Percentiles rank a stretch among this genome's conserved stretches.
Conservation (phyloP, 2,329 filamentous ascomycete species). For the Rasamsonia emersonii region DNA sequence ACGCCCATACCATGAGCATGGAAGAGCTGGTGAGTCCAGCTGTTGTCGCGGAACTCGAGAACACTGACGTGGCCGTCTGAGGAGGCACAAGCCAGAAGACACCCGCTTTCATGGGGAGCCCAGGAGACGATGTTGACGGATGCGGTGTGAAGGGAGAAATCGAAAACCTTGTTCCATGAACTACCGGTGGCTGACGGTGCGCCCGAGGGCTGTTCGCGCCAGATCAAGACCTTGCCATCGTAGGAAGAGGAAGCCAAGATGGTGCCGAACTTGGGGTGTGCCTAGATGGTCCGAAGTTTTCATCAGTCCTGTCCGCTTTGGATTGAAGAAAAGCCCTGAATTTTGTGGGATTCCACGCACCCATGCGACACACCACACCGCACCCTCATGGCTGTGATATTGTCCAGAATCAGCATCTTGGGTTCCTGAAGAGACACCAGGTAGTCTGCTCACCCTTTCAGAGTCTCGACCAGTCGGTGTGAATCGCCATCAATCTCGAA, state of each 20-base stretch:
- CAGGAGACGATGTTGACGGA: constrained; percentile 95
- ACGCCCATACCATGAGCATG: constrained; percentile 87
- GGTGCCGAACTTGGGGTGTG: constrained; percentile 96
- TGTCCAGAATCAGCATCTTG: constrained; percentile 7
- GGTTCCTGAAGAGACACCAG: constrained; percentile 1
- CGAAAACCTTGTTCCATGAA: constrained; percentile 79
- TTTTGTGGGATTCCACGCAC: constrained; percentile 29
- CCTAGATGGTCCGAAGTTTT: constrained; percentile 33
- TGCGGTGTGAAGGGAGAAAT: constrained; percentile 87
- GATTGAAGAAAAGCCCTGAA: not conserved
- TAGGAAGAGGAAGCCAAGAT: constrained; percentile 93
- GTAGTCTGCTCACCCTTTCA: constrained; percentile 64
- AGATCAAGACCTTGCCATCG: constrained; percentile 97
- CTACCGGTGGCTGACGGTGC: constrained; percentile 31
- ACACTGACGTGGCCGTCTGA: constrained; percentile 90
- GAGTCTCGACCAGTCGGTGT: constrained; percentile 80
- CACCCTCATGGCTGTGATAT: constrained; percentile 74
- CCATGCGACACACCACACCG: constrained; percentile 97
- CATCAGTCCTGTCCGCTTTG: constrained; percentile 1
- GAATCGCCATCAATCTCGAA: constrained; percentile 94
- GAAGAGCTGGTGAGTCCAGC: constrained; percentile 83
- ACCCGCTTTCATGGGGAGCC: constrained; percentile 95
- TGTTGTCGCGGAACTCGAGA: constrained; percentile 94
- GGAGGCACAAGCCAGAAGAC: constrained; percentile 86
- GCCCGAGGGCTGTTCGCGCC: constrained; percentile 66